Base-by-base conservation (phyloP, 2,329 filamentous ascomycete species). In the Cercospora zeae-maydis region DNA sequence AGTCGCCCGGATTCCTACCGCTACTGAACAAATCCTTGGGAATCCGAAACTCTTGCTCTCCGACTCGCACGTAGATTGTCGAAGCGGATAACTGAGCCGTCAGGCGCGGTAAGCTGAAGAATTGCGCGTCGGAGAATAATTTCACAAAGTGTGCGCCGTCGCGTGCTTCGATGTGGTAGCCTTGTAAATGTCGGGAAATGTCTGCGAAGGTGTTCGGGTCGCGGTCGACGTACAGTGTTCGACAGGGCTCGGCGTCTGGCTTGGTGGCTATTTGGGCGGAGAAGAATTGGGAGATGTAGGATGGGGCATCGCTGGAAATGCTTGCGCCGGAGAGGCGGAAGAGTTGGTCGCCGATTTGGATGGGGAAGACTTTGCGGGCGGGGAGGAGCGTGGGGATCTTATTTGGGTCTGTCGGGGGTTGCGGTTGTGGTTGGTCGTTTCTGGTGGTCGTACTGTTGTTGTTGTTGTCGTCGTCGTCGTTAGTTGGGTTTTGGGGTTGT, bases 281-380 rank as follows among this genome's bases (percentile, higher is more conserved):
- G 77, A 98, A 98, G 80, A 95, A 97, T 70, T 92, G 89, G 19
- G 93, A 96, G 78, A 98, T 97, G 77, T 97, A 97, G 55, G 93
- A 97, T 63, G 93, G 93, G 72, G 92, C 93, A 45, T 58, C 55
- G 16, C 55, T 58, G n/a, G 55, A 47, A 63, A 90, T 85, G 54
- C 86, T 89, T 11, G 88, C 87, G 33, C 88, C 88, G 9, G 87
- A 89, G 52, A 90, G 76, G 63, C 85, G 81, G 75, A 90, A 90
- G n/a, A 89, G 74, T 70, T 88, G 83, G 3, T 84, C 86, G 3
- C 88, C 87, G 63, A 90, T 87, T 73, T 90, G 88, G 61, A 90
- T 88, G 0, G 87, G 84, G 70, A 90, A 90, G 3, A 89, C 88
- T 70, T 88, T 87, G 73, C 89, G 86, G 67, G 88, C 86, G 2